Evolutionary conservation across 2,329 filamentous ascomycete species (phyloP), one percentile per base, ranked within the genome.

Genomic region (Nigrospora sphaerica): DNA sequence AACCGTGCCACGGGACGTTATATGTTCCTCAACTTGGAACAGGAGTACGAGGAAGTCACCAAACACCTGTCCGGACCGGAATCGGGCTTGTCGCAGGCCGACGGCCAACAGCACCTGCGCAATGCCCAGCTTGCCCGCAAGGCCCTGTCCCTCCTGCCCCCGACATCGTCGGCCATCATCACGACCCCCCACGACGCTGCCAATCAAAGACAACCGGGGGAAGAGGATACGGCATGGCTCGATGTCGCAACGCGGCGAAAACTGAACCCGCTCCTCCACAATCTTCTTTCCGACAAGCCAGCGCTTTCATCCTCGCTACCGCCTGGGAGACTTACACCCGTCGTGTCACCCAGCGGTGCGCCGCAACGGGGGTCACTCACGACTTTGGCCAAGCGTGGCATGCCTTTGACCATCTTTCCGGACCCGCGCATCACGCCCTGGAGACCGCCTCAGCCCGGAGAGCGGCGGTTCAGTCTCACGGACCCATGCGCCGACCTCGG

Each of bases 231-330:
- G 73, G 77, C 63, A 69, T 76, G 64, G 52, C 66, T 66, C 1
- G 67, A 72, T 17, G 67, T 73, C 2, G 70, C 68, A 28, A 75
- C 74, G 49, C 68, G 77, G 47, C 71, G 69, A 40, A 73, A 71
- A 47, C 75, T 78, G 58, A 98, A 98, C 57, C 90, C 91, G 0
- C 72, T 98, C 2, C 93, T 98, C 39, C 90, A 98, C 66, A 97
- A 96, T 57, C 80, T 98, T 1, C 77, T 98, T 11, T 98, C 93
- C 2, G 93, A 98, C 67, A 95, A 95, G 59, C 92, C 93, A 0
- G 79, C 91, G 13, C 86, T 90, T 53, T 97, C 93, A 1, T 93
- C 93, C 1, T 98, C 93, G 1, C 73, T 98, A 0, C 93, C 93
- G 0, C 75, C 83, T 7, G 79, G 83, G 36, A 77, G 87, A 42